phyloP scores from a whole-genome alignment of 225 moss, liverwort and hornwort species.

The Neckera pumila region DNA sequence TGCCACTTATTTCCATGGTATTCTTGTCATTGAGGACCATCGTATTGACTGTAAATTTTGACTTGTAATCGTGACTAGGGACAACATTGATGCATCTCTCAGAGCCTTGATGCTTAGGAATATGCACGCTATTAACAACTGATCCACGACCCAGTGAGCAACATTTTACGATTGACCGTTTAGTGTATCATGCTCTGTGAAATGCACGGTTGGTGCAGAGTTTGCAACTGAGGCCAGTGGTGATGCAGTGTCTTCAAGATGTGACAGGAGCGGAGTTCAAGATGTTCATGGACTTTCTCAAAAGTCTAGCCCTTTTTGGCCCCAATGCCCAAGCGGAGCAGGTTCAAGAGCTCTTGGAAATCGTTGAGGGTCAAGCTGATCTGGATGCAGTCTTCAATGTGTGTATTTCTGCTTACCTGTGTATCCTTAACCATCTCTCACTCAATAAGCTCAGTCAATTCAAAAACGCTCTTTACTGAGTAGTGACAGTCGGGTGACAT shows the following conservation, averaged over 20 bases:
- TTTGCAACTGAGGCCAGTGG: conserved; percentile 47
- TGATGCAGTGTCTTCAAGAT: conserved; percentile 99
- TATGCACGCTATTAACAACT: not conserved
- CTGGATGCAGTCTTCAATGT: conserved; percentile 97
- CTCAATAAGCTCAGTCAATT: not conserved
- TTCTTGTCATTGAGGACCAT: not conserved
- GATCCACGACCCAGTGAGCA: not conserved
- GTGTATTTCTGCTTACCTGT: not conserved
- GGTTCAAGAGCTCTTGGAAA: conserved; percentile 93
- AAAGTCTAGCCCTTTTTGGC: conserved; percentile 77
- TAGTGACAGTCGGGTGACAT: not conserved
- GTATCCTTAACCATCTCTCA: not conserved
- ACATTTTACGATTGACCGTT: conserved; percentile 6
- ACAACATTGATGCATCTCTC: not conserved
- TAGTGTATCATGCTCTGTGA: conserved; percentile 32
- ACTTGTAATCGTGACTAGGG: not conserved
- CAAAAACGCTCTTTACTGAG: not conserved
- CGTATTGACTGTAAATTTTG: not conserved
- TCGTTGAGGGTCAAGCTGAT: conserved; percentile 99
- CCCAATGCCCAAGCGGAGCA: conserved; percentile 73
- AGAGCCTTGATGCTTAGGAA: not conserved
- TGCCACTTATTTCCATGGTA: not conserved
- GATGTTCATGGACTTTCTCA: conserved; percentile 99
- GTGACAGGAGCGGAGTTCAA: conserved; percentile 99
- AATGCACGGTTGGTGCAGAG: conserved; percentile 60